These are phyloP conservation scores for Tuber calosporum DNA, from an alignment of 495 filamentous ascomycete species.

Conservation along the genomic window DNA sequence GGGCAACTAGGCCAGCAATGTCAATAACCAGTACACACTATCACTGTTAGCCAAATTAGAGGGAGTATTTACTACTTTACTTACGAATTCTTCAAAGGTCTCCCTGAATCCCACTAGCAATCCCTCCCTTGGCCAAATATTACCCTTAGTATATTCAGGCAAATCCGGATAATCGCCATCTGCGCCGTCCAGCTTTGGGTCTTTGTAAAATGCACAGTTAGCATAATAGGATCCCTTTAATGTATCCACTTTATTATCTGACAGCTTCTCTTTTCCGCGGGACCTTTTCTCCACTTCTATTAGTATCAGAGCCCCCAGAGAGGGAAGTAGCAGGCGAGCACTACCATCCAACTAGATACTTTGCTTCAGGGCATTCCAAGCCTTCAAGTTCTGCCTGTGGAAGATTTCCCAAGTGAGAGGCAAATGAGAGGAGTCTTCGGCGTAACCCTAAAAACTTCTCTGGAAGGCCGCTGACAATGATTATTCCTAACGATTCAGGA, in stretches of 20 bases:
- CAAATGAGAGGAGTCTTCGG: conserved; percentile 68
- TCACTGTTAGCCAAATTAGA: conserved; percentile 4
- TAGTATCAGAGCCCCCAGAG: conserved; percentile 44
- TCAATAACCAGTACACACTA: conserved; percentile 76
- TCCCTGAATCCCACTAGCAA: conserved; percentile 65
- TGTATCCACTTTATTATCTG: conserved; percentile 80
- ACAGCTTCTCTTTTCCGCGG: conserved; percentile 87
- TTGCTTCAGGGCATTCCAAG: conserved; percentile 58
- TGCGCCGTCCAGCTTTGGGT: conserved; percentile 55
- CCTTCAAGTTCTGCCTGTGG: conserved; percentile 60
- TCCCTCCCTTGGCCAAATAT: conserved; percentile 71
- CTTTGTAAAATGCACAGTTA: conserved; percentile 88
- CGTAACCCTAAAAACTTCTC: conserved; percentile 61
- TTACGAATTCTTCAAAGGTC: conserved; percentile 59
- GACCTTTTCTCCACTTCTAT: conserved; percentile 57
- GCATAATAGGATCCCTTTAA: conserved; percentile 95
- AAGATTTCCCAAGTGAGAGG: conserved; percentile 82
- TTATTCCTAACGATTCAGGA: conserved; percentile 81
- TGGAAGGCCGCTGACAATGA: conserved; percentile 80
- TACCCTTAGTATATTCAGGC: conserved; percentile 61
- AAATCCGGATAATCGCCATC: conserved; percentile 47
- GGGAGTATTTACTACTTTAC: background rate
- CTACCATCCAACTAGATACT: conserved; percentile 58
- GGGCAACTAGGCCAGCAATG: conserved; percentile 75
- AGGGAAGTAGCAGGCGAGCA: too few species aligned